Percentiles rank a stretch among this genome's conserved stretches.
Conservation (phyloP, 2,329 filamentous ascomycete species). For the Hymenoscyphus albidus region DNA sequence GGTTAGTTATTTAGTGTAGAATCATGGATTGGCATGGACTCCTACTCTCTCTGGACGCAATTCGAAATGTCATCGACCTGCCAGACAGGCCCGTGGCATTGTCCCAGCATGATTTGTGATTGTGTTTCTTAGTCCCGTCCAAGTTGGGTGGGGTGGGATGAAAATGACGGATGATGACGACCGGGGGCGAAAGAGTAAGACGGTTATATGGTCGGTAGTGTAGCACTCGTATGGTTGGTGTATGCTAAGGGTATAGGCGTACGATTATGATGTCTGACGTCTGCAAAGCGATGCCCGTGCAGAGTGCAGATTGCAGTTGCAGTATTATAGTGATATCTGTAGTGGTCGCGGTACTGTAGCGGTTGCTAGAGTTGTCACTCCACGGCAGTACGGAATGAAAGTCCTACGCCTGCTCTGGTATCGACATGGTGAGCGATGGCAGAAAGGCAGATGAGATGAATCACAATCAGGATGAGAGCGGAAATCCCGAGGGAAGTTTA, state of each 20-base stretch:
- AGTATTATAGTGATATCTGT: no score
- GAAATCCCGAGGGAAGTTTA: not conserved
- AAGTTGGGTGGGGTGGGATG: not conserved
- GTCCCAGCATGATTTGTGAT: conserved; percentile 23
- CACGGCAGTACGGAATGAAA: no score
- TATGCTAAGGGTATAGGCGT: no score
- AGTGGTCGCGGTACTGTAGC: no score
- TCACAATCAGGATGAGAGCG: not conserved
- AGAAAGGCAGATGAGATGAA: not conserved
- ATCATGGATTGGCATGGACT: not conserved
- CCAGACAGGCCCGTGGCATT: conserved; percentile 44
- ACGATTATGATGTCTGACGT: not conserved
- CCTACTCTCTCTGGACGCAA: conserved; percentile 44
- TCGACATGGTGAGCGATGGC: not conserved
- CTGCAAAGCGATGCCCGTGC: not conserved
- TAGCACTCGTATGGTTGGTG: no score
- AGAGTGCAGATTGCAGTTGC: no score
- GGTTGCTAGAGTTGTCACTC: no score
- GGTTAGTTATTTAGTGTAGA: conserved; percentile 19
- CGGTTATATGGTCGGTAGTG: not conserved
- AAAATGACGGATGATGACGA: not conserved
- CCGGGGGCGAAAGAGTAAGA: conserved; percentile 1
- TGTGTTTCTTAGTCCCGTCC: not conserved
- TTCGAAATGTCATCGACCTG: conserved; percentile 58
- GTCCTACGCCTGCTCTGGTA: no score